A percentile compares a stretch with the other conserved stretches of the same genome.
Evolutionary conservation across 2,329 filamentous ascomycete genomes (phyloP).

Genomic region (Berkeleyomyces basicola): DNA sequence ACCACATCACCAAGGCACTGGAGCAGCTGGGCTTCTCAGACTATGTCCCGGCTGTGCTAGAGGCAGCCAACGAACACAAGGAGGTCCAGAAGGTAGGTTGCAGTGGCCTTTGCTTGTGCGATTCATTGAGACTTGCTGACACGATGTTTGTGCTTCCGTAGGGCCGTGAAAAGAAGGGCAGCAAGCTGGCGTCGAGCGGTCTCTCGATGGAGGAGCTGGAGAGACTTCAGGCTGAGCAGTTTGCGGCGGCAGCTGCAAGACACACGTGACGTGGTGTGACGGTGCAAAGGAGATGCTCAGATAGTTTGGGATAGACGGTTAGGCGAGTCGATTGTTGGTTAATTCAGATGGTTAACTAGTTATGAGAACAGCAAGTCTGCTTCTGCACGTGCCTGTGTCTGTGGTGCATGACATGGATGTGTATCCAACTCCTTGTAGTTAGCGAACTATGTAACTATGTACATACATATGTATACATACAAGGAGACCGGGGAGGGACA

Average conservation of each 20-base stretch:
- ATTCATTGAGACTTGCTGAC: neutral
- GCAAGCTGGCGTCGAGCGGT: constrained; percentile 90
- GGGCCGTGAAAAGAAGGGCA: constrained; percentile 92
- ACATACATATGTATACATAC: too few species aligned
- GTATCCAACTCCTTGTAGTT: neutral
- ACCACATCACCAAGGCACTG: constrained; percentile 90
- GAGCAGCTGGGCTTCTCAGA: constrained; percentile 84
- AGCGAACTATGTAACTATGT: too few species aligned
- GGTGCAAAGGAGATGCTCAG: too few species aligned
- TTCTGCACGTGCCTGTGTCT: neutral
- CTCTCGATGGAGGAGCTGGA: constrained; percentile 82
- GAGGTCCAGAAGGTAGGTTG: constrained; percentile 66
- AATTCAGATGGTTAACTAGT: neutral
- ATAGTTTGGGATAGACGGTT: neutral
- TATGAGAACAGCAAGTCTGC: neutral
- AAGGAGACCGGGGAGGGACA: too few species aligned
- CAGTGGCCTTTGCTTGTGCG: too few species aligned
- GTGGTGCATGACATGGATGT: neutral
- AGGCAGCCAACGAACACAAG: constrained; percentile 81
- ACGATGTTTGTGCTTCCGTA: constrained; percentile 38
- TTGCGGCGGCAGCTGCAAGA: constrained; percentile 47
- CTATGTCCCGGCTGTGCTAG: constrained; percentile 75
- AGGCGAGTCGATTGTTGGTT: neutral
- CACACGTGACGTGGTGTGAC: constrained; percentile 8
- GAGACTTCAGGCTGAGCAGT: constrained; percentile 78